Conservation (phyloP, 2,329 filamentous ascomycete species). For the Xylariaceae sp. region DNA sequence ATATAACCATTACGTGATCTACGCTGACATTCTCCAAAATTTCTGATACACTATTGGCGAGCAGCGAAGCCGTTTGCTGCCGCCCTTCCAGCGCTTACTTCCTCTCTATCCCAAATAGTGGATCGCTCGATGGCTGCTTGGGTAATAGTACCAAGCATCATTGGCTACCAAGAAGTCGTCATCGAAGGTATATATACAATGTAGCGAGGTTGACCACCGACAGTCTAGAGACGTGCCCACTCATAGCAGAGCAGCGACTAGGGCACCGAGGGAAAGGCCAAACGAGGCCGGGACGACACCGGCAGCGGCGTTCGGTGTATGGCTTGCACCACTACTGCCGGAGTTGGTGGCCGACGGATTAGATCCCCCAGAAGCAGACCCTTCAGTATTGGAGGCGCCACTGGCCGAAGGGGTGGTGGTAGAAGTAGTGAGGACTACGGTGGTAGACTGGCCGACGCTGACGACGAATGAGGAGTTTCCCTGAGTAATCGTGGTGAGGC, state of each 20-base stretch:
- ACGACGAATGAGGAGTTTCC: slow-evolving; percentile 21
- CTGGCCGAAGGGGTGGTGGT: slow-evolving; percentile 1
- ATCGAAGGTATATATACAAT: slow-evolving; percentile 2
- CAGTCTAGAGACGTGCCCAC: background rate
- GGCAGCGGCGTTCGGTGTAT: slow-evolving; percentile 19
- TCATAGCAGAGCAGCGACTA: slow-evolving; percentile 20
- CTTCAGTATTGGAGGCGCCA: slow-evolving; percentile 1
- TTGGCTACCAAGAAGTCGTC: background rate
- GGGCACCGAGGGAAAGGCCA: slow-evolving; percentile 20
- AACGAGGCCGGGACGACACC: slow-evolving; percentile 19
- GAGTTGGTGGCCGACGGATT: background rate
- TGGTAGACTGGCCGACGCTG: slow-evolving; percentile 23
- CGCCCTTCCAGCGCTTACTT: no score
- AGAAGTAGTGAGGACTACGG: slow-evolving; percentile 14
- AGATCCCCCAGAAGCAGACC: slow-evolving; percentile 11
- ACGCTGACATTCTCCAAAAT: no score
- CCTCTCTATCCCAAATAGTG: no score
- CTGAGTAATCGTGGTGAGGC: slow-evolving; percentile 14
- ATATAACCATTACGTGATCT: no score
- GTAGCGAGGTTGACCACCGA: slow-evolving; percentile 1
- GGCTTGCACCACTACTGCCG: slow-evolving; percentile 2
- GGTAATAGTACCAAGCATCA: slow-evolving; percentile 9
- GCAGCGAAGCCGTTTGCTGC: no score
- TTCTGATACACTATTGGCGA: no score
- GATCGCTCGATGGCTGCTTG: slow-evolving; percentile 2